phyloP scores from a whole-genome alignment of 768 basidiomycete genomes.

The Lactarius sp. region DNA sequence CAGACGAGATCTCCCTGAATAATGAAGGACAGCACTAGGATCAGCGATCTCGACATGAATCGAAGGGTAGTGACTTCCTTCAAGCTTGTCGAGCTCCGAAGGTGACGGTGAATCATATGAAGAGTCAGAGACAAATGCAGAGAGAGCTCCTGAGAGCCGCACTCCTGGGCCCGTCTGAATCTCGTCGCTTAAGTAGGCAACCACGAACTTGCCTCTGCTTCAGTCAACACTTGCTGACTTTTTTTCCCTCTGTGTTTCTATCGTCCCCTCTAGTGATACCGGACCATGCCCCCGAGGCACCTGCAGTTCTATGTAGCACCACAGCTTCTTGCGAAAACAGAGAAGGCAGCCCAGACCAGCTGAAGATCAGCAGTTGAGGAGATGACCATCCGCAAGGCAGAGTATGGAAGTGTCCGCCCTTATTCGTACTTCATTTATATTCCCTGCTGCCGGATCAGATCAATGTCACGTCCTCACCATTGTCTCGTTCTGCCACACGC shows the following conservation, averaged over 20 bases:
- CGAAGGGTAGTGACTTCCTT: background rate
- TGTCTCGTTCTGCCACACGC: too few species aligned
- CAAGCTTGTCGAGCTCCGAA: background rate
- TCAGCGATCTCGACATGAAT: background rate
- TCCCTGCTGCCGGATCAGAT: too few species aligned
- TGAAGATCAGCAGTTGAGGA: background rate
- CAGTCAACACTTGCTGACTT: background rate
- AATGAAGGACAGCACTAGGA: background rate
- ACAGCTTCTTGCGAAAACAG: too few species aligned
- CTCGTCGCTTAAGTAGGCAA: background rate
- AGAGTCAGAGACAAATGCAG: background rate
- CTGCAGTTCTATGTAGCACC: background rate
- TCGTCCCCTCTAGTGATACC: background rate
- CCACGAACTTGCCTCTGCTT: background rate
- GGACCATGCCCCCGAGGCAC: background rate
- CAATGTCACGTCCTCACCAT: too few species aligned
- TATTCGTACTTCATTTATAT: too few species aligned
- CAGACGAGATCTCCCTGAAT: background rate
- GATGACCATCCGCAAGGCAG: too few species aligned
- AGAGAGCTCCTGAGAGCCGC: background rate
- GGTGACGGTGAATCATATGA: background rate
- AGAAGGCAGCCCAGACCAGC: background rate
- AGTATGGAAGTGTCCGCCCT: too few species aligned
- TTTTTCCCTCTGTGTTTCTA: background rate
- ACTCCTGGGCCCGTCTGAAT: too few species aligned